Evolutionary conservation across 306 rosid genomes (phyloP).

Genomic region (Inga laurina): DNA sequence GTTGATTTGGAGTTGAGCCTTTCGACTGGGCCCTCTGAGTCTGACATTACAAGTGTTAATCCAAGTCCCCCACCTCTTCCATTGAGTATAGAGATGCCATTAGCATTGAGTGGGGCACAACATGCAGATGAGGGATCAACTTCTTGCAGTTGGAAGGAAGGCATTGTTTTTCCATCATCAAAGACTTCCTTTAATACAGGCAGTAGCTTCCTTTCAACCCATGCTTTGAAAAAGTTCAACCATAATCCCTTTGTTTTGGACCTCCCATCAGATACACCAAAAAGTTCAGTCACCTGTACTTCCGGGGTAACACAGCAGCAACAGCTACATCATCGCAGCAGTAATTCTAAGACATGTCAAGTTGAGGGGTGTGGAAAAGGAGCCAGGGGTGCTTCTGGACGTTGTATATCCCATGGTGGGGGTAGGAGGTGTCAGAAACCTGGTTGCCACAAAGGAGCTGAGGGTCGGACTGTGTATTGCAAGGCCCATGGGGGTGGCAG

Average conservation of each 20-base stretch:
- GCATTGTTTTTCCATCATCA: constrained; percentile 27
- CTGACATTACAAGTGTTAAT: constrained; percentile 54
- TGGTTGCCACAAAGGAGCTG: constrained; percentile 83
- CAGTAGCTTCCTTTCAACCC: constrained; percentile 40
- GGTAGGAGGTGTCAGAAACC: constrained; percentile 76
- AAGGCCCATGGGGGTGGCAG: constrained; percentile 89
- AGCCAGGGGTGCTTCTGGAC: constrained; percentile 83
- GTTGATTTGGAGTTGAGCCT: constrained; percentile 72
- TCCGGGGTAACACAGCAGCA: constrained; percentile 61
- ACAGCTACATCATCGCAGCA: constrained; percentile 43
- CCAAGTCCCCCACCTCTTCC: constrained; percentile 41
- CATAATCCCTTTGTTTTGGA: constrained; percentile 36
- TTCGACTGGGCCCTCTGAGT: constrained; percentile 60
- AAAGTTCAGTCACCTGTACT: constrained; percentile 67
- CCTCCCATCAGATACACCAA: constrained; percentile 52
- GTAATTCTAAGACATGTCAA: constrained; percentile 66
- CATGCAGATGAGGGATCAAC: constrained; percentile 59
- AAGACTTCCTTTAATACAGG: constrained; percentile 31
- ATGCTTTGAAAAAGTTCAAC: constrained; percentile 30
- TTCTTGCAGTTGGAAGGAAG: constrained; percentile 50
- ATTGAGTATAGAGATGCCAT: constrained; percentile 43
- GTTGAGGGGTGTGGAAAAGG: constrained; percentile 84
- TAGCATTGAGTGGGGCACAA: constrained; percentile 24
- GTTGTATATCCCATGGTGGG: constrained; percentile 84
- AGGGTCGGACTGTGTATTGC: constrained; percentile 81